Evolutionary conservation across 2,329 filamentous ascomycete species (phyloP).

Genomic region (Fusarium illudens): DNA sequence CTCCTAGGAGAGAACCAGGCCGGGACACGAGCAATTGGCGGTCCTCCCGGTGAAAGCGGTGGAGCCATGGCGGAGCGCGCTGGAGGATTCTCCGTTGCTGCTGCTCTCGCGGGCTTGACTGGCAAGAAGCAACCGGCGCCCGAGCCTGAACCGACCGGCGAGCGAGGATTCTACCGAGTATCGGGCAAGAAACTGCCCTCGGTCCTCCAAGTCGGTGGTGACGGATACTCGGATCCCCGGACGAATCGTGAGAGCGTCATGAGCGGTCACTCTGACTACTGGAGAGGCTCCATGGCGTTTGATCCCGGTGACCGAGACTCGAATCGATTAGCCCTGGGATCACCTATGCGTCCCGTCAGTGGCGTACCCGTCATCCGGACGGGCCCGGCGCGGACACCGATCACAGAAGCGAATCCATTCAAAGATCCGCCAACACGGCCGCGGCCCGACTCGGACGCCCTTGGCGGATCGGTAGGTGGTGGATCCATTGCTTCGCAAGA

Average conservation of each 20-base stretch:
- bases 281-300: slow-evolving; percentile 62
- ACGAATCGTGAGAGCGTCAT: slow-evolving; percentile 48
- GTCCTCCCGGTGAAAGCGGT: slow-evolving; percentile 29
- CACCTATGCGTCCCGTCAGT: slow-evolving; percentile 68
- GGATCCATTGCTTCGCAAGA: slow-evolving; percentile 33
- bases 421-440: slow-evolving; percentile 46
- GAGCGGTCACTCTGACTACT: slow-evolving; percentile 62
- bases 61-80: slow-evolving; percentile 58
- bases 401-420: slow-evolving; percentile 64
- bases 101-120: slow-evolving; percentile 57
- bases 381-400: slow-evolving; percentile 71
- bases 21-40: slow-evolving; percentile 37
- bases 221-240: slow-evolving; percentile 66
- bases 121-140: slow-evolving; percentile 48
- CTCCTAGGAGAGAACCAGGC: slow-evolving; percentile 54
- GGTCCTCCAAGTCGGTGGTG: slow-evolving; percentile 68
- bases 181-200: slow-evolving; percentile 72
- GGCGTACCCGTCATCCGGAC: slow-evolving; percentile 68
- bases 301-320: slow-evolving; percentile 46
- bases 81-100: slow-evolving; percentile 52
- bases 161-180: slow-evolving; percentile 70
- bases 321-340: slow-evolving; percentile 60
- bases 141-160: slow-evolving; percentile 51
- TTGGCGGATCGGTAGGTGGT: slow-evolving; percentile 34
- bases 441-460: slow-evolving; percentile 38